Evolutionary conservation across 202 grass and related monocot genomes (phyloP), one percentile per base, ranked within the genome.

Genomic region (Setaria viridis): DNA sequence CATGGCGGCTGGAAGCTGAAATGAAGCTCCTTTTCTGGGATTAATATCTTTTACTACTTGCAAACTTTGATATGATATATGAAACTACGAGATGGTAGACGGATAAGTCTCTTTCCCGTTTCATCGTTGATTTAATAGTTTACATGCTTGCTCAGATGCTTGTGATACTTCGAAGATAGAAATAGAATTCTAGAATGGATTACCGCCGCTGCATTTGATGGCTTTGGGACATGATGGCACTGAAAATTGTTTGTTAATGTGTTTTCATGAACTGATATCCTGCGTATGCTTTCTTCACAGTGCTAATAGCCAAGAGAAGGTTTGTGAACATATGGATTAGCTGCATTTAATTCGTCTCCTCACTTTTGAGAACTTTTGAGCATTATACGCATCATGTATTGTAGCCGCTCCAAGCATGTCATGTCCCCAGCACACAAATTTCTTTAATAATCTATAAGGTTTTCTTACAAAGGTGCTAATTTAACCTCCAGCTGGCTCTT

Each of bases 141-240:
- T 84, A 66, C 34, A 73, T 73, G 57, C 55, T 73, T 73, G 11
- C 16, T 82, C 59, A 72, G 11, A 59, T 45, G 55, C 9, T 9
- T 59, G 10, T 29, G 25, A 1, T 33, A 15, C 33, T 11, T 11
- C 9, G 11, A 82, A 30, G 2, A 55, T 81, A 32, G 7, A 81
- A 81, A 54, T 55, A 47, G 0, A 46, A 25, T 50, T 80, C 8
- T 70, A 45, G n/a, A 8, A 70, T 32, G 4, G 2, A 0, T 5
- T 47, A 10, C 13, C 1, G 12, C 51, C 33, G 2, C 45, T 59
- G 25, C 25, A 43, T 76, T 50, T 60, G 19, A 41, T 10, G n/a
- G 53, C n/a, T 51, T 82, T 60, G 30, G 11, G 53, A 33, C 35
- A 63, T 82, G 34, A 20, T 77, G 42, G 21, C 35, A 62, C 53